Evolutionary conservation across 2,329 filamentous ascomycete species (phyloP), one percentile per base, ranked within the genome.

Genomic region (Hirsutella rhossiliensis): DNA sequence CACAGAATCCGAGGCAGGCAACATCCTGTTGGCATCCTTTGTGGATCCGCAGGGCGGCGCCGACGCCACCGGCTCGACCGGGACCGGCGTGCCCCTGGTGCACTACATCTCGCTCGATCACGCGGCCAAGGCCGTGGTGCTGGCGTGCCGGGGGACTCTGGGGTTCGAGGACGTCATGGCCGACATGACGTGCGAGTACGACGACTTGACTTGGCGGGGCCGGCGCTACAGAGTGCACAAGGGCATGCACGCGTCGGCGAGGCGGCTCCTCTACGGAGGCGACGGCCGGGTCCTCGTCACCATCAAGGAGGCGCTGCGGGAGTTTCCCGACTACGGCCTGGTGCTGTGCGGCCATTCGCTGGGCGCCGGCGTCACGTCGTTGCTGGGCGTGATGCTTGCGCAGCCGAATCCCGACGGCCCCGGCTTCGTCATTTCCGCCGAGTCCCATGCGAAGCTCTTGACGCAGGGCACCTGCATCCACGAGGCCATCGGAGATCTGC

Each of bases 111-210:
- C 80, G 2, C 64, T 87, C 1, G 82, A 87, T 51, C 80, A 84
- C 54, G 77, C 81, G 42, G 81, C 81, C 2, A 81, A 79, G 53
- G 81, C 82, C 0, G 77, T 87, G 0, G 81, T 87, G 0, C 65
- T 87, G n/a, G 80, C 81, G 1, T 82, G 83, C 42, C 74, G 82
- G 32, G 82, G 82, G 2, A 87, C 82, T 0, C 67, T 84, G 34
- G 82, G 82, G 0, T 85, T 86, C 47, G 82, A 86, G 53, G 82
- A 87, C 54, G 75, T 86, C 20, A 63, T 87, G 31, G 81, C 81
- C 0, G 82, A 86, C 54, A 76, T 86, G 73, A 81, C 81, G 28
- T 86, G 82, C 59, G 82, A 84, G 40, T 86, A 85, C 49, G 80
- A 84, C 51, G 71, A 79, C 44, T 62, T 84, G 11, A 48, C 65